phyloP scores from a whole-genome alignment of 306 rosid species.

The Rosa persica region DNA sequence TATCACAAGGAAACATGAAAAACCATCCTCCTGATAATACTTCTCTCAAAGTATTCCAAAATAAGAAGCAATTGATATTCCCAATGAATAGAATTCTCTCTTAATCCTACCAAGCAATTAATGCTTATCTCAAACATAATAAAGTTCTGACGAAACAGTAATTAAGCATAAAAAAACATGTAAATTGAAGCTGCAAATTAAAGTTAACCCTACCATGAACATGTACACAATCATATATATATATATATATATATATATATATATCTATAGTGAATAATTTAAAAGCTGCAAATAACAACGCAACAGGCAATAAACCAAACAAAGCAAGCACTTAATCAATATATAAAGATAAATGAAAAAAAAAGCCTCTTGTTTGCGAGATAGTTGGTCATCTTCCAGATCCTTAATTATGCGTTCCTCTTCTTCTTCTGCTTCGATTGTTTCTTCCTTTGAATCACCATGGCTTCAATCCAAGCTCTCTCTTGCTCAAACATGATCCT shows the following conservation, averaged over 20 bases:
- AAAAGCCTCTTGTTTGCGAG: constrained; percentile 34
- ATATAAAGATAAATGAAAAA: too few species aligned
- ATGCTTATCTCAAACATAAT: not conserved
- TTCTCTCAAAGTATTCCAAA: not conserved
- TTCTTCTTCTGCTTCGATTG: constrained; percentile 29
- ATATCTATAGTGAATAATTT: too few species aligned
- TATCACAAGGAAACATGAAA: not conserved
- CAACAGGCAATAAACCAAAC: too few species aligned
- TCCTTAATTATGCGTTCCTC: constrained; percentile 37
- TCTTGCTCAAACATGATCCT: too few species aligned
- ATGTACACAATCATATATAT: too few species aligned
- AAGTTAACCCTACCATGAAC: not conserved
- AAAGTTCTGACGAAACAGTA: not conserved
- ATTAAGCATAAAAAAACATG: not conserved
- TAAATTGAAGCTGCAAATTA: not conserved
- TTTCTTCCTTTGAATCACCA: too few species aligned
- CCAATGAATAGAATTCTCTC: not conserved
- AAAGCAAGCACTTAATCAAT: too few species aligned
- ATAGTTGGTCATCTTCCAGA: constrained; percentile 36
- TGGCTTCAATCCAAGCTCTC: too few species aligned
- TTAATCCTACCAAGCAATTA: not conserved
- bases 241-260: too few species aligned
- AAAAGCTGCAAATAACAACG: too few species aligned
- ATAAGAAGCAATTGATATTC: not conserved
- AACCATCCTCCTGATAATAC: not conserved